A percentile compares a stretch with the other conserved stretches of the same genome.
Conservation (phyloP, 495 filamentous ascomycete genomes). For the Pyrenopolyporus hunteri region DNA sequence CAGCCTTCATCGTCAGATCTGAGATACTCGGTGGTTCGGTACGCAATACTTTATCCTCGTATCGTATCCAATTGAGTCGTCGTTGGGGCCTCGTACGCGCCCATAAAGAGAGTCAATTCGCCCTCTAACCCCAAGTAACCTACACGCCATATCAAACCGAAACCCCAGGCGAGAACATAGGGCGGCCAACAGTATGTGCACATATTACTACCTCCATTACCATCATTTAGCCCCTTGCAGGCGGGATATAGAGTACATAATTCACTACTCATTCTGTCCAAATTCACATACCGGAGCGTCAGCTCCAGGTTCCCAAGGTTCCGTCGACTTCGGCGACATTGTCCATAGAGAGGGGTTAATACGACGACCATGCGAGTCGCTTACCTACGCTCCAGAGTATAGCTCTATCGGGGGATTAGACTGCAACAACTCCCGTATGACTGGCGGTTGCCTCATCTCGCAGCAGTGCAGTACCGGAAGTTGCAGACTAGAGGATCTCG, state of each 20-base stretch:
- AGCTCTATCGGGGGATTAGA: slow-evolving; percentile 40
- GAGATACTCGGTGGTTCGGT: no score
- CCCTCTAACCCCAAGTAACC: no score
- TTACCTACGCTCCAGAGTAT: slow-evolving; percentile 35
- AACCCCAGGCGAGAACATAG: neutral
- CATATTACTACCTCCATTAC: slow-evolving; percentile 45
- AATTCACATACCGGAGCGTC: slow-evolving; percentile 25
- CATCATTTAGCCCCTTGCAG: slow-evolving; percentile 50
- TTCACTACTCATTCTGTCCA: slow-evolving; percentile 51
- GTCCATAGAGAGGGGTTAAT: slow-evolving; percentile 4
- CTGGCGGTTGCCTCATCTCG: slow-evolving; percentile 49
- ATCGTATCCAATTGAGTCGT: no score
- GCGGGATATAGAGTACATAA: slow-evolving; percentile 46
- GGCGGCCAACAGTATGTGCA: slow-evolving; percentile 38
- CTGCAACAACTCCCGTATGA: slow-evolving; percentile 49
- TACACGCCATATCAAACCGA: neutral
- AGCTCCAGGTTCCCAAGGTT: neutral
- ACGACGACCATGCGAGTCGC: slow-evolving; percentile 31
- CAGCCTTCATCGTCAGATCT: no score
- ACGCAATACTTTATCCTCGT: no score
- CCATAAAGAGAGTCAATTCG: no score
- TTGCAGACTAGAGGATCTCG: slow-evolving; percentile 52
- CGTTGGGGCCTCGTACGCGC: no score
- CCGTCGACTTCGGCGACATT: neutral
- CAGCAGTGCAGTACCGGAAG: slow-evolving; percentile 51